Evolutionary conservation across 331 rosid species (phyloP), one percentile per base, ranked within the genome.

Genomic region (Pyrus hybrid): DNA sequence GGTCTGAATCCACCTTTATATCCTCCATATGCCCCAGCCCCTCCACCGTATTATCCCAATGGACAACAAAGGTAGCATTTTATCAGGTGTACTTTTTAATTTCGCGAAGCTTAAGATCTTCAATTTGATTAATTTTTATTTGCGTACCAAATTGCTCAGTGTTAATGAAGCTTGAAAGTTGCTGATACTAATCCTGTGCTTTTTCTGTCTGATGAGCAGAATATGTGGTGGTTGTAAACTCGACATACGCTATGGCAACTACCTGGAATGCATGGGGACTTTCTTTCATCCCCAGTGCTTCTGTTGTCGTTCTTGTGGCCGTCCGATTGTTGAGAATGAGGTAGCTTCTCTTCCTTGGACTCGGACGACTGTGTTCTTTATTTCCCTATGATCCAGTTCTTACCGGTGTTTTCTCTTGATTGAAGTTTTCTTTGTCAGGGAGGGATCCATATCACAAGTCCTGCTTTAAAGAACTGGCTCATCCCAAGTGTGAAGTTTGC

Each of bases 401-500:
- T 77, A 87, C 87, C 33, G 37, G 26, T 79, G 74, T 77, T 85
- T 77, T 81, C 83, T 76, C 81, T 92, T 82, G 89, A 85, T 89
- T 79, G 81, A 49, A 95, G 99, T 91, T 92, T 86, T 92, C 98
- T 65, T 81, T 95, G 83, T 86, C 99, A 74, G 98, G 98, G 82
- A 92, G 80, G 88, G 79, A 88, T 84, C 99, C 97, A 20, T 95
- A 95, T 76, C 99, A 95, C 84, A 89, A 91, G 86, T 81, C 90
- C 62, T 95, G 98, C 79, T 91, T 91, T 79, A 91, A 92, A 85
- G 97, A 91, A 80, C 79, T 89, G 75, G 85, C 84, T 41, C 97
- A 92, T 73, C 99, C 97, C 32, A 95, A 88, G 79, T 95, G 99
- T 70, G 99, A 95, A 89, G 96, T 95, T 81, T 95, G 99, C 86